Percentiles rank a stretch among this genome's conserved stretches.
Evolutionary conservation across 2,329 filamentous ascomycete genomes (phyloP).

Genomic region (Clarireedia sp.): DNA sequence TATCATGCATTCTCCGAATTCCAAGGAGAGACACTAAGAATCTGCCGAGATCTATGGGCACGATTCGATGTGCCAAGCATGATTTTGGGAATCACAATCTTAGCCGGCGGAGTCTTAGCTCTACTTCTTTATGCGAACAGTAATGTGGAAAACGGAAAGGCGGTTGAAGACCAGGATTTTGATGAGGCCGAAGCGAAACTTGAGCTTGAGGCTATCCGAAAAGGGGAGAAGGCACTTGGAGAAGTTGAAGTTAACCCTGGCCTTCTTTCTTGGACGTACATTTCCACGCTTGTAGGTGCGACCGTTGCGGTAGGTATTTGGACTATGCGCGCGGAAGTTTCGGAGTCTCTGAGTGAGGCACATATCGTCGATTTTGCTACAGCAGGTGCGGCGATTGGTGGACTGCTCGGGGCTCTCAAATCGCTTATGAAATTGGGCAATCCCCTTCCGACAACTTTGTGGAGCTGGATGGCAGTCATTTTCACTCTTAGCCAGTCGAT

Average conservation of each 20-base stretch:
- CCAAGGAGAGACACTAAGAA: slow-evolving; percentile 66
- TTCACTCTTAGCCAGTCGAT: slow-evolving; percentile 83
- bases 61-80: slow-evolving; percentile 85
- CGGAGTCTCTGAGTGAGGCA: slow-evolving; percentile 6
- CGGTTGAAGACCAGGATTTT: slow-evolving; percentile 49
- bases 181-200: slow-evolving; percentile 52
- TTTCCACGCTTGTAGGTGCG: slow-evolving; percentile 23
- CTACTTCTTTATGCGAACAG: slow-evolving; percentile 66
- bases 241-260: slow-evolving; percentile 22
- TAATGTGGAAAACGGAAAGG: slow-evolving; percentile 46
- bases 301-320: slow-evolving; percentile 18
- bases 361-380: slow-evolving; percentile 20
- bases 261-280: slow-evolving; percentile 18
- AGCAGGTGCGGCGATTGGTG: slow-evolving; percentile 19
- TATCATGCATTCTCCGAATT: slow-evolving; percentile 62
- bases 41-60: slow-evolving; percentile 84
- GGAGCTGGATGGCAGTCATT: slow-evolving; percentile 78
- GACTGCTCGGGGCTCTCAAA: slow-evolving; percentile 35
- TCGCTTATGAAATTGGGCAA: slow-evolving; percentile 33
- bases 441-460: slow-evolving; percentile 64
- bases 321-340: slow-evolving; percentile 8
- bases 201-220: slow-evolving; percentile 37
- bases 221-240: slow-evolving; percentile 14
- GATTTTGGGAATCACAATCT: slow-evolving; percentile 66
- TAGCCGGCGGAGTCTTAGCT: slow-evolving; percentile 58